Percentiles rank a stretch among this genome's conserved stretches.
These are phyloP conservation scores for Diatrype stigma DNA, from an alignment of 2,329 filamentous ascomycete species.

Conservation along the genomic window DNA sequence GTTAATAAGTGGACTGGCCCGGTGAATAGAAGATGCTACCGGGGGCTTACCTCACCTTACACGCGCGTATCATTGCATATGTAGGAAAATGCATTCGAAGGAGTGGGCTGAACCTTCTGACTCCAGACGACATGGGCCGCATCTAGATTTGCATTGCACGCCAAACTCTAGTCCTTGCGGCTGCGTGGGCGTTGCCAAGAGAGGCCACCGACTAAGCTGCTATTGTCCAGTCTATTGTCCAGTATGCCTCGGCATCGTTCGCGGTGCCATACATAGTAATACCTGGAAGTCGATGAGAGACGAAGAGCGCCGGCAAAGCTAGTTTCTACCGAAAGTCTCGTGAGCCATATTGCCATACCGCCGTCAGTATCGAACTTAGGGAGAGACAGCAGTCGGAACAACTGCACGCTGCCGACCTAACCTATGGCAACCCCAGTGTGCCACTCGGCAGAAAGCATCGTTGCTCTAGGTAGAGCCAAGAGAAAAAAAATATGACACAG, in stretches of 20 bases:
- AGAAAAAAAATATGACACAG: constrained; percentile 10
- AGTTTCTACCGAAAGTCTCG: neutral
- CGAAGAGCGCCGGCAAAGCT: neutral
- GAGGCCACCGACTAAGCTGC: neutral
- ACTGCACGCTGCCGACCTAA: constrained; percentile 23
- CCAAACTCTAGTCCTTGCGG: neutral
- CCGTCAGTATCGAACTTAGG: neutral
- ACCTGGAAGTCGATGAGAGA: too few species aligned
- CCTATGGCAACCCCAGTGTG: constrained; percentile 24
- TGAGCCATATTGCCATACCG: too few species aligned
- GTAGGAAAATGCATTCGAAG: constrained; percentile 3
- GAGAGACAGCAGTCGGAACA: neutral
- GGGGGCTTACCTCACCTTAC: constrained; percentile 28
- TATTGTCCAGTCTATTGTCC: too few species aligned
- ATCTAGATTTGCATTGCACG: neutral
- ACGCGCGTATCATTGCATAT: constrained; percentile 27
- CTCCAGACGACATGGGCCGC: neutral
- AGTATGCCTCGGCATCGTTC: too few species aligned
- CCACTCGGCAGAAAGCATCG: constrained; percentile 17
- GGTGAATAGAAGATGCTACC: constrained; percentile 30
- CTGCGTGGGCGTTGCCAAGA: neutral
- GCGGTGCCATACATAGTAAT: too few species aligned
- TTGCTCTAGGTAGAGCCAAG: too few species aligned
- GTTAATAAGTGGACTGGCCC: constrained; percentile 40
- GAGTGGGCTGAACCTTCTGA: neutral